Evolutionary conservation across 495 filamentous ascomycete genomes (phyloP), one percentile per base, ranked within the genome.

Genomic region (Acidomyces sp.): DNA sequence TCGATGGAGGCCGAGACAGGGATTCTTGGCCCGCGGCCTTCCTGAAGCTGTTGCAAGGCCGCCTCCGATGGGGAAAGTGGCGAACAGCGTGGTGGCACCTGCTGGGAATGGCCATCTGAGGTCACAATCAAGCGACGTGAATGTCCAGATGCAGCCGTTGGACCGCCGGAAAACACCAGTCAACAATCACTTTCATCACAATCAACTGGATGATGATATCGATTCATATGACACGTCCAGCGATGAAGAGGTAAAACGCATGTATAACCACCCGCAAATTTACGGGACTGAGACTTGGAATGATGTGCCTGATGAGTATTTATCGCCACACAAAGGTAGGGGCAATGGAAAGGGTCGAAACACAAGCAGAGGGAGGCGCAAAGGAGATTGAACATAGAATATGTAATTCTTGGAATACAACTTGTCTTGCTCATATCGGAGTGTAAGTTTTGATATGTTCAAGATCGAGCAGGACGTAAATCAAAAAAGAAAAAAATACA

Each of bases 291-390:
- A 42, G 42, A 52, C 55, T 35, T 61, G 56, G 58, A 61, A 61
- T 38, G 58, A 61, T 39, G 44, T 61, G 9, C 58, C 58, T 2
- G 56, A 54, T 6, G 58, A 55, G 28, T 57, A 59, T 43, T 37
- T 61, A 17, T 29, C 52, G 16, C 45, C 55, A 22, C 43, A 36
- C 37, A 46, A 37, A 17, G 28, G 42, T 37, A 33, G 43, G 12
- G 34, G 32, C 12, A n/a, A 12, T 10, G 28, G 23, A 21, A 35
- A 16, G 34, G 17, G 25, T 16, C 11, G 41, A 19, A 49, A 33
- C 17, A 37, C 24, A 12, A 35, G 29, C 36, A 20, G 34, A 7
- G 46, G 41, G 29, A 29, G 46, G 41, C 21, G 46, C 36, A 49
- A 49, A 31, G 46, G 46, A 20, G 46, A 49, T 37, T 49, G 37